Evolutionary conservation across 306 rosid genomes (phyloP).

Genomic region (Cucurbita argyrosperma): DNA sequence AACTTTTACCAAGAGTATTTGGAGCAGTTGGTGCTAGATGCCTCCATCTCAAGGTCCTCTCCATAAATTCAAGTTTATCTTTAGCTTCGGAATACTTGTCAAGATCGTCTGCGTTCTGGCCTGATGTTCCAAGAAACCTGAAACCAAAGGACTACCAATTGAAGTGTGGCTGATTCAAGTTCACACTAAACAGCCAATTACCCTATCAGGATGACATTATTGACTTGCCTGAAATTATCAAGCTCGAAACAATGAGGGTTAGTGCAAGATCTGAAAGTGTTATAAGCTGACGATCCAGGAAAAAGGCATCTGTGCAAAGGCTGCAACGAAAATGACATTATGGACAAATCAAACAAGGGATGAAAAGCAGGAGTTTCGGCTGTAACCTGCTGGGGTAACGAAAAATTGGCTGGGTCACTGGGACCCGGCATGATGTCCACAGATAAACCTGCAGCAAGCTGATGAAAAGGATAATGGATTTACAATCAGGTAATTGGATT

Average conservation of each 20-base stretch:
- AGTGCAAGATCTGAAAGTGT: constrained; percentile 82
- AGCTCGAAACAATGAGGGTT: constrained; percentile 88
- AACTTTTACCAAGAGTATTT: constrained; percentile 70
- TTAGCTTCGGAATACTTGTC: constrained; percentile 71
- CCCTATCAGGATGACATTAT: background rate
- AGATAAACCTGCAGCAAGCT: constrained; percentile 74
- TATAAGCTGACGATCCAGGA: constrained; percentile 79
- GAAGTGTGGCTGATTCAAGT: constrained; percentile 6
- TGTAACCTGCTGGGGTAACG: constrained; percentile 87
- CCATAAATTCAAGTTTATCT: constrained; percentile 76
- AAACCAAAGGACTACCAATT: constrained; percentile 11
- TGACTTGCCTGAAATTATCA: constrained; percentile 54
- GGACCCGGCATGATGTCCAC: constrained; percentile 96
- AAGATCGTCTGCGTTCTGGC: constrained; percentile 84
- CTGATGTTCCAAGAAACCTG: constrained; percentile 93
- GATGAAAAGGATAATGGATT: constrained; percentile 14
- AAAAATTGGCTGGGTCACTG: constrained; percentile 69
- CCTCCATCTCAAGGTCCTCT: constrained; percentile 90
- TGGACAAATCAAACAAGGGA: constrained; percentile 14
- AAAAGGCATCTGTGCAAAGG: constrained; percentile 78
- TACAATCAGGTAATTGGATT: background rate
- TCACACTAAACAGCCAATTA: background rate
- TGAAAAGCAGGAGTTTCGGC: background rate
- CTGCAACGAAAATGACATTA: constrained; percentile 39
- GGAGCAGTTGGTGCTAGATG: constrained; percentile 99